phyloP scores from a whole-genome alignment of 2,329 filamentous ascomycete species.

The Rutstroemia sp. region DNA sequence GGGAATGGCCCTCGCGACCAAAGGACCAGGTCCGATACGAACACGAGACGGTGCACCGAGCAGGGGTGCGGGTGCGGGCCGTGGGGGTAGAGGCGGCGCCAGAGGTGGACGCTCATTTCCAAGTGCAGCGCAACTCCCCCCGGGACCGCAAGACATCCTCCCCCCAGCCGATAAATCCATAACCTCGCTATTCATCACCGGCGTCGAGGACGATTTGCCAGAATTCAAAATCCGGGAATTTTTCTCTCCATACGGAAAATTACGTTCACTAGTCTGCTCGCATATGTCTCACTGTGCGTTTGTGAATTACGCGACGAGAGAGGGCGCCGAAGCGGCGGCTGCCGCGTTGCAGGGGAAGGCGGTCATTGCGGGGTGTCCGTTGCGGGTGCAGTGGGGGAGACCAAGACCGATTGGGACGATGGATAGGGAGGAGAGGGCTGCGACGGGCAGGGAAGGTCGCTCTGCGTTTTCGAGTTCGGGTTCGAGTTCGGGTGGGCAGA shows the following conservation, averaged over 20 bases:
- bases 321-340: slow-evolving; percentile 79
- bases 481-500: slow-evolving; percentile 28
- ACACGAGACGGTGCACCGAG: slow-evolving; percentile 56
- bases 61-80: slow-evolving; percentile 25
- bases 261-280: slow-evolving; percentile 89
- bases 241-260: slow-evolving; percentile 81
- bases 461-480: slow-evolving; percentile 44
- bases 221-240: slow-evolving; percentile 87
- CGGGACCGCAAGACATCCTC: slow-evolving; percentile 74
- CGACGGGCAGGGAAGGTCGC: slow-evolving; percentile 73
- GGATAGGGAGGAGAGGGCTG: slow-evolving; percentile 75
- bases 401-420: slow-evolving; percentile 88
- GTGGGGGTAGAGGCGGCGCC: slow-evolving; percentile 33
- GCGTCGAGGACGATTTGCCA: slow-evolving; percentile 90
- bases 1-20: slow-evolving; percentile 35
- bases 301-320: slow-evolving; percentile 82
- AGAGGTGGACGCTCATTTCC: slow-evolving; percentile 52
- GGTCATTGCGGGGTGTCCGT: slow-evolving; percentile 82
- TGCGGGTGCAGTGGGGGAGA: slow-evolving; percentile 86
- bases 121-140: slow-evolving; percentile 65
- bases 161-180: slow-evolving; percentile 80
- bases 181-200: slow-evolving; percentile 89
- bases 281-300: slow-evolving; percentile 98
- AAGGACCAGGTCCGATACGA: slow-evolving; percentile 69
- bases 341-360: slow-evolving; percentile 79